These are phyloP conservation scores for Trapa incisa DNA, from an alignment of 345 rosid genomes.

Conservation along the genomic window DNA sequence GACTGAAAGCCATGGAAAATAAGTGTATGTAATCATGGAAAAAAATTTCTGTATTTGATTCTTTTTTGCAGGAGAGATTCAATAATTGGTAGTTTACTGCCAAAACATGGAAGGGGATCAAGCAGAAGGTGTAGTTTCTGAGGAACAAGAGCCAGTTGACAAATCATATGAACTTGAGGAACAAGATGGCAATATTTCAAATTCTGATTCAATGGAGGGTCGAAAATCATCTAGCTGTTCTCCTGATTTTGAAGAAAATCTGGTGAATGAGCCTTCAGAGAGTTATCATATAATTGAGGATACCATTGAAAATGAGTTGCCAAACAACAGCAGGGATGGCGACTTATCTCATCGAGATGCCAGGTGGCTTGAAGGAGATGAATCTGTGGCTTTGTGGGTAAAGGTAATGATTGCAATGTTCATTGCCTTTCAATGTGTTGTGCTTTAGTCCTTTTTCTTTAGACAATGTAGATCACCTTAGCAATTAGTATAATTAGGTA, in stretches of 20 bases:
- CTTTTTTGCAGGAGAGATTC: conserved; percentile 21
- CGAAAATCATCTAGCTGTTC: conserved; percentile 30
- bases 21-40: conserved; percentile 30
- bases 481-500: not conserved
- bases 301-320: conserved; percentile 37
- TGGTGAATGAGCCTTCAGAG: conserved; percentile 31
- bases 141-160: conserved; percentile 14
- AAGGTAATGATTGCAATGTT: conserved; percentile 41
- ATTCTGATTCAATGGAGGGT: conserved; percentile 34
- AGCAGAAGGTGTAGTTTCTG: conserved; percentile 17
- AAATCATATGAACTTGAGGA: conserved; percentile 26
- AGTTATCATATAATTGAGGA: conserved; percentile 30
- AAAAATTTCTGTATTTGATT: conserved; percentile 15
- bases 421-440: not conserved
- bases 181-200: conserved; percentile 28
- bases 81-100: conserved; percentile 22
- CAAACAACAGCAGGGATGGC: conserved; percentile 36
- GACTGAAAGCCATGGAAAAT: conserved; percentile 13
- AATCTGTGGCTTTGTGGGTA: conserved; percentile 89
- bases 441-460: not conserved
- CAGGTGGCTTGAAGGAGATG: conserved; percentile 73
- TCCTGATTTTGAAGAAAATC: conserved; percentile 43
- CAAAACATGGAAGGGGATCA: conserved; percentile 23
- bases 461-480: not conserved
- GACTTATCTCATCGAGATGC: conserved; percentile 50